phyloP scores from a whole-genome alignment of 352 stramenopile species.

The Blastocystis sp. region DNA sequence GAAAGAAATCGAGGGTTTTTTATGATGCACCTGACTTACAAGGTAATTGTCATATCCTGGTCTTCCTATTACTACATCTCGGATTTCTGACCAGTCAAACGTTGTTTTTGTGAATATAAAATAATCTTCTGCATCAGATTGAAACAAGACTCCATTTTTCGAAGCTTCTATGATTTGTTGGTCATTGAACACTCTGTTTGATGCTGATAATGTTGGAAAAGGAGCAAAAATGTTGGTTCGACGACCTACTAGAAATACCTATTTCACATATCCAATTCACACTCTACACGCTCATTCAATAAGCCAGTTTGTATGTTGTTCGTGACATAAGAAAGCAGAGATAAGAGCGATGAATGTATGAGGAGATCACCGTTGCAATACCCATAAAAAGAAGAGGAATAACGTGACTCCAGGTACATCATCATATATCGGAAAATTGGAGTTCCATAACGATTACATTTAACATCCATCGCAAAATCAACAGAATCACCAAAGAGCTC shows the following conservation, averaged over 20 bases:
- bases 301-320: not conserved
- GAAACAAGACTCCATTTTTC: not conserved
- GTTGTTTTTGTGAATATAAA: slow-evolving; percentile 25
- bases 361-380: slow-evolving; percentile 56
- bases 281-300: not conserved
- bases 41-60: slow-evolving; percentile 57
- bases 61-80: slow-evolving; percentile 4
- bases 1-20: not conserved
- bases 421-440: slow-evolving; percentile 55
- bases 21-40: not conserved
- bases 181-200: not conserved
- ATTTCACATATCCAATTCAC: not conserved
- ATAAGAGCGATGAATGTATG: not conserved
- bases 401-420: not conserved
- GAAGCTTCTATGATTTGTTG: not conserved
- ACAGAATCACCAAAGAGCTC: not conserved
- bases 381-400: slow-evolving; percentile 12
- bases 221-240: slow-evolving; percentile 43
- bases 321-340: not conserved
- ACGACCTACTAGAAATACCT: slow-evolving; percentile 1
- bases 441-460: slow-evolving; percentile 5
- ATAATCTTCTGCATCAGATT: slow-evolving; percentile 39
- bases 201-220: not conserved
- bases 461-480: not conserved
- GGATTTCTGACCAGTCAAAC: not conserved